Evolutionary conservation across 148 eudicot genomes (phyloP), one percentile per base, ranked within the genome.

Genomic region (Rhododendron griersonianum): DNA sequence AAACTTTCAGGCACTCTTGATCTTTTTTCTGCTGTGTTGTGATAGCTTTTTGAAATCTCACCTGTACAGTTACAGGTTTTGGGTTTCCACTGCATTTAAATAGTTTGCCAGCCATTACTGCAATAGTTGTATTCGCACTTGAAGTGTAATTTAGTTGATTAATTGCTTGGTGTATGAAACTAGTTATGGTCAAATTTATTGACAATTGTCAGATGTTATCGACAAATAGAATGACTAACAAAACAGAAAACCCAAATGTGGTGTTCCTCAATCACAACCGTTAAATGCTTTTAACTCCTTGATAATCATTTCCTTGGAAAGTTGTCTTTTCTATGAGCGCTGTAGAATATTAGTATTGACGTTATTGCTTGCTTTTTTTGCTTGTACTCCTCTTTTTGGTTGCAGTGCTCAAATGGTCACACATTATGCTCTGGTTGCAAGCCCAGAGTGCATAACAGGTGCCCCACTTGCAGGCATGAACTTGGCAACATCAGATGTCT

Each of bases 391-490:
- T 47, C 67, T 51, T 83, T 50, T 61, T 67, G 86, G 35, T 67
- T 91, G 87, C 94, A 96, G 98, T 96, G 99, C 87, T 91, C 96
- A 69, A 96, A 96, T 89, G 99, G 99, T 53, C 99, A 96, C 88
- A 96, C 99, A 65, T 83, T 96, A 65, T 96, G 99, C 87, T 91
- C 99, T 51, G 91, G 90, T 81, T 96, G 99, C 95, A 96, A 95
- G 83, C 95, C 99, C 16, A 89, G 98, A 90, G 98, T 96, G 86
- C 99, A 94, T 89, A 96, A 96, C 85, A 92, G 99, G 10, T 96
- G 99, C 87, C 99, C 99, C 75, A 96, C 99, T 84, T 96, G 99
- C 91, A 95, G 99, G 90, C 96, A 96, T 74, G 99, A 96, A 78
- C 99, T 96, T 81, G 99, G 99, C 57, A 95, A 96, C 87, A 96